A percentile compares a stretch with the other conserved stretches of the same genome.
Conservation (phyloP, 768 basidiomycete species). For the Tulasnella sp. region DNA sequence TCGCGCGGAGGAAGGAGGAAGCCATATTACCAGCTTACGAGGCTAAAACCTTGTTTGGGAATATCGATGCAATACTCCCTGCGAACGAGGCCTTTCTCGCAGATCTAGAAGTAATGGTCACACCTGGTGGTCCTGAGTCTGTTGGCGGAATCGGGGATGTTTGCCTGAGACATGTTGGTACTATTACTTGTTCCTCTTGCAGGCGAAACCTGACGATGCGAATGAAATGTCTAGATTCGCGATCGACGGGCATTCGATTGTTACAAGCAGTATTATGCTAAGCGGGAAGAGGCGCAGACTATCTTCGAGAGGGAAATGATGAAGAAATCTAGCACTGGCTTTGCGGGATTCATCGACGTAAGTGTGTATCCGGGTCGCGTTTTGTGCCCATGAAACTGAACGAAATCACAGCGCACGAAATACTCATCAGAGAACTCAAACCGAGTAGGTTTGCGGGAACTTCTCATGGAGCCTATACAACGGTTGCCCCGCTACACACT, state of each 20-base stretch:
- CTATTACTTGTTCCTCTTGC: not conserved
- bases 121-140: slow-evolving; percentile 43
- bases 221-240: slow-evolving; percentile 42
- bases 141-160: slow-evolving; percentile 74
- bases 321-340: slow-evolving; percentile 62
- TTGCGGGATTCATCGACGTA: slow-evolving; percentile 82
- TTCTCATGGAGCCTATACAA: slow-evolving; percentile 94
- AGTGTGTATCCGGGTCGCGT: slow-evolving; percentile 26
- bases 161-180: slow-evolving; percentile 57
- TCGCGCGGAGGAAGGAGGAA: slow-evolving; percentile 73
- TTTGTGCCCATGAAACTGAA: slow-evolving; percentile 12
- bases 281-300: slow-evolving; percentile 83
- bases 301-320: slow-evolving; percentile 79
- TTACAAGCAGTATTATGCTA: slow-evolving; percentile 83
- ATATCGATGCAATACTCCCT: slow-evolving; percentile 78
- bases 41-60: slow-evolving; percentile 88
- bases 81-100: slow-evolving; percentile 81
- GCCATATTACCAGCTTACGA: slow-evolving; percentile 84
- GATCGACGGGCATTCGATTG: slow-evolving; percentile 76
- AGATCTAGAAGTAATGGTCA: slow-evolving; percentile 72
- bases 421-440: slow-evolving; percentile 65
- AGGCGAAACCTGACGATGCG: not conserved
- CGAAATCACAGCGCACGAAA: slow-evolving; percentile 60
- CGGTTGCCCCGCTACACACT: slow-evolving; percentile 91
- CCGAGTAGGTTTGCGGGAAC: slow-evolving; percentile 78